A percentile compares a stretch with the other conserved stretches of the same genome.
Evolutionary conservation across 108 stramenopile genomes (phyloP).

Genomic region (Skeletonema costatum): DNA sequence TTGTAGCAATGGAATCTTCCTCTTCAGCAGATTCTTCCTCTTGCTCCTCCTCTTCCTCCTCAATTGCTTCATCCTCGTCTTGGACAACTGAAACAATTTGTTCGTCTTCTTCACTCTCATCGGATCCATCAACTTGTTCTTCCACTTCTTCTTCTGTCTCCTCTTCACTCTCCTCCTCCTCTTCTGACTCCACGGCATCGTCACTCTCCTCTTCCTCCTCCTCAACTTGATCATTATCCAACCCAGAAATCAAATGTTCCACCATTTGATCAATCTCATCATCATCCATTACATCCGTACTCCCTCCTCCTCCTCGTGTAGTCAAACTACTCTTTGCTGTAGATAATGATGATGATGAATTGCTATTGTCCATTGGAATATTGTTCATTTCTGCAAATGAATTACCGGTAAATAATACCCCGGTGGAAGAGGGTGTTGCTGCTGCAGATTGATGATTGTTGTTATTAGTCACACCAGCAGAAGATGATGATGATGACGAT

Average conservation of each 20-base stretch:
- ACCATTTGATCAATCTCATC: constrained; percentile 45
- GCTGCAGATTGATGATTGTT: background rate
- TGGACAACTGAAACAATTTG: background rate
- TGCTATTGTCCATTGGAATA: background rate
- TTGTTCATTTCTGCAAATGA: background rate
- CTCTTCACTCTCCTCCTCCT: constrained; percentile 6
- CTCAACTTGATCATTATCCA: background rate
- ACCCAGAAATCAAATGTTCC: constrained; percentile 31
- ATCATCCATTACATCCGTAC: constrained; percentile 12
- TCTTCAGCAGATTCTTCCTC: background rate
- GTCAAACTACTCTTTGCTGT: background rate
- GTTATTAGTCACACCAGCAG: background rate
- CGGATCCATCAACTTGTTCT: background rate
- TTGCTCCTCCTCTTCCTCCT: background rate
- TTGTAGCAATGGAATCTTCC: background rate
- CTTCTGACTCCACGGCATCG: background rate
- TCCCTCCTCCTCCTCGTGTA: constrained; percentile 15
- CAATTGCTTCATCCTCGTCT: background rate
- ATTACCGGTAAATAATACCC: background rate
- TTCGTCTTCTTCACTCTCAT: background rate
- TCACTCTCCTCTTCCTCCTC: background rate
- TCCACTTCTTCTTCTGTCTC: background rate
- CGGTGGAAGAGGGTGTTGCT: background rate
- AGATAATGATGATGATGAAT: background rate
- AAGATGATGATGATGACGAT: background rate